Evolutionary conservation across 192 early-diverging fungal genomes (phyloP).

Genomic region (Coemansia sp.): DNA sequence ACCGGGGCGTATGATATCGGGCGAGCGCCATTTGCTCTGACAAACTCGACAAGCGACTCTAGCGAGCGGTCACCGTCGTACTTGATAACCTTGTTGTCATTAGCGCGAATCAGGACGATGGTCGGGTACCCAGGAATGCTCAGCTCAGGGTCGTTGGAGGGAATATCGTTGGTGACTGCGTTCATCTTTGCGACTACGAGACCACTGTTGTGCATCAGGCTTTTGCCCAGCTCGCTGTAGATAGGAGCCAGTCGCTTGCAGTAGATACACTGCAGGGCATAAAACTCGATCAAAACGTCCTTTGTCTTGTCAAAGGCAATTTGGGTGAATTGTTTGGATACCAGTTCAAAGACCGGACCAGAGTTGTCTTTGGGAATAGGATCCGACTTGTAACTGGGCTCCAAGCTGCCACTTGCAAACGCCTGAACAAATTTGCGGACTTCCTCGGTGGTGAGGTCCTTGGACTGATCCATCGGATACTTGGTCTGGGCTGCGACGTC

Average conservation of each 20-base stretch:
- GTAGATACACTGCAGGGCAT: slow-evolving; percentile 84
- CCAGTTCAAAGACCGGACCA: slow-evolving; percentile 86
- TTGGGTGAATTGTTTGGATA: slow-evolving; percentile 77
- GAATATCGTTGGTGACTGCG: slow-evolving; percentile 91
- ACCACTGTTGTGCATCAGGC: slow-evolving; percentile 44
- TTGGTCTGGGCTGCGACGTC: slow-evolving; percentile 71
- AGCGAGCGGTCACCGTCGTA: slow-evolving; percentile 83
- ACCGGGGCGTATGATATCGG: slow-evolving; percentile 5
- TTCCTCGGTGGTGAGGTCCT: slow-evolving; percentile 62
- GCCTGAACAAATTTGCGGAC: slow-evolving; percentile 66
- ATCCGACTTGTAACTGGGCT: slow-evolving; percentile 80
- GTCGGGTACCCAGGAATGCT: slow-evolving; percentile 92
- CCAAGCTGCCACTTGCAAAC: slow-evolving; percentile 66
- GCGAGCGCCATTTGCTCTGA: slow-evolving; percentile 69
- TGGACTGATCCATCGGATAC: slow-evolving; percentile 77
- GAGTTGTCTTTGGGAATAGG: slow-evolving; percentile 79
- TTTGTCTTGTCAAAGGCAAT: slow-evolving; percentile 83
- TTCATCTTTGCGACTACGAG: slow-evolving; percentile 92
- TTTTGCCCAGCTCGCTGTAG: slow-evolving; percentile 82
- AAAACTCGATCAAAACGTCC: slow-evolving; percentile 93
- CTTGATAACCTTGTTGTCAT: slow-evolving; percentile 72
- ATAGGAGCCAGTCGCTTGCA: slow-evolving; percentile 74
- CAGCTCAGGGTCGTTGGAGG: slow-evolving; percentile 64
- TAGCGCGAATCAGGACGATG: slow-evolving; percentile 87
- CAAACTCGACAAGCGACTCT: slow-evolving; percentile 75